These are phyloP conservation scores for Capsella bursapastoris DNA, from an alignment of 345 rosid genomes.

Conservation along the genomic window DNA sequence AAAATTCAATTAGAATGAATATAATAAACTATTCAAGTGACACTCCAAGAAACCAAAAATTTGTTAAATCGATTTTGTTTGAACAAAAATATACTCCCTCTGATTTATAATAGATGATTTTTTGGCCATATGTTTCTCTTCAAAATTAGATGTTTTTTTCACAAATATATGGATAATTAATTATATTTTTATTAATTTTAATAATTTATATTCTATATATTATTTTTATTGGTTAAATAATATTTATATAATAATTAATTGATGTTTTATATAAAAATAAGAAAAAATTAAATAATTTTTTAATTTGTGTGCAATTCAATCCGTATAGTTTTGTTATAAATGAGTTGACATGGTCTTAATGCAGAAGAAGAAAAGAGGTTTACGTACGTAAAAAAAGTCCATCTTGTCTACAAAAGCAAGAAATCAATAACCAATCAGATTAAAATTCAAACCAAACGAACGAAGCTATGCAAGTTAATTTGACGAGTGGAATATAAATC, in stretches of 20 bases:
- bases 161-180: too few species aligned
- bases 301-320: too few species aligned
- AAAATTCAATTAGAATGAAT: not conserved
- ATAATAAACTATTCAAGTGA: not conserved
- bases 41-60: not conserved
- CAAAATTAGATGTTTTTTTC: too few species aligned
- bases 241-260: too few species aligned
- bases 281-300: too few species aligned
- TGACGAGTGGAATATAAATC: not conserved
- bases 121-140: too few species aligned
- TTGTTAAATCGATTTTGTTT: not conserved
- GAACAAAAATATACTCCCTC: too few species aligned
- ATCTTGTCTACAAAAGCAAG: not conserved
- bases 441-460: not conserved
- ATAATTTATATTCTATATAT: too few species aligned
- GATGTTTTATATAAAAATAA: too few species aligned
- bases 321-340: not conserved
- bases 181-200: too few species aligned
- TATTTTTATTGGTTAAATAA: too few species aligned
- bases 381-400: conserved; percentile 27
- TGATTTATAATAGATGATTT: too few species aligned
- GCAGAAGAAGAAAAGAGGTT: not conserved
- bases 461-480: not conserved
- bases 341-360: conserved; percentile 36
- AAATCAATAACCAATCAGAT: conserved; percentile 13